Percentiles rank a stretch among this genome's conserved stretches.
Evolutionary conservation across 148 eudicot genomes (phyloP).

Genomic region (Tetragonia tetragonoides): DNA sequence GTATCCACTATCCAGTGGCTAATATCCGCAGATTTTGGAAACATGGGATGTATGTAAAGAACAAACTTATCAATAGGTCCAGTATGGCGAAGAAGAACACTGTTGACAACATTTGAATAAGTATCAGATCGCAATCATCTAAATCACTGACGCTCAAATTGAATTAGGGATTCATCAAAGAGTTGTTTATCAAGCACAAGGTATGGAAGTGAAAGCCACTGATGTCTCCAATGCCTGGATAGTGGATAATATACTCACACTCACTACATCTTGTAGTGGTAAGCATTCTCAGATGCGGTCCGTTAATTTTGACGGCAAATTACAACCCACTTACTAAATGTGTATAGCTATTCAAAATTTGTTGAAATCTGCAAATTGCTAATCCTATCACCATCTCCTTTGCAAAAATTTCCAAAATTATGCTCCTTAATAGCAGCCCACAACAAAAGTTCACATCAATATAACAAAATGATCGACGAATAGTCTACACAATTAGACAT

Average conservation of each 20-base stretch:
- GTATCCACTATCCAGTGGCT: constrained; percentile 16
- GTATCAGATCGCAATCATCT: too few species aligned
- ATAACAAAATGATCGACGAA: too few species aligned
- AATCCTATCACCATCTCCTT: neutral
- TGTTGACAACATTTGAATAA: constrained; percentile 6
- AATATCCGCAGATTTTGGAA: too few species aligned
- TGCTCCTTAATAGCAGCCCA: too few species aligned
- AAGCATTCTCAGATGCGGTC: constrained; percentile 11
- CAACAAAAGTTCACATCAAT: too few species aligned
- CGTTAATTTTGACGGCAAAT: neutral
- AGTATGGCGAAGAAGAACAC: constrained; percentile 5
- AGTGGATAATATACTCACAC: constrained; percentile 10
- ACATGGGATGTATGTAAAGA: neutral
- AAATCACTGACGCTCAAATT: too few species aligned
- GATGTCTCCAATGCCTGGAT: constrained; percentile 20
- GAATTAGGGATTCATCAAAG: neutral
- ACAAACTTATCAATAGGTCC: constrained; percentile 14
- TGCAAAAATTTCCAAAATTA: too few species aligned
- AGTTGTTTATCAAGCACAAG: constrained; percentile 1
- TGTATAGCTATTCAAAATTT: too few species aligned
- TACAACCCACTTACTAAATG: too few species aligned
- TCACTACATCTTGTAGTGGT: constrained; percentile 16
- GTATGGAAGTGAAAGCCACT: constrained; percentile 11
- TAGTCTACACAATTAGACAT: too few species aligned
- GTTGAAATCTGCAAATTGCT: neutral